A percentile compares a stretch with the other conserved stretches of the same genome.
phyloP scores from a whole-genome alignment of 192 early-diverging fungal genomes.

The Podila horticola region DNA sequence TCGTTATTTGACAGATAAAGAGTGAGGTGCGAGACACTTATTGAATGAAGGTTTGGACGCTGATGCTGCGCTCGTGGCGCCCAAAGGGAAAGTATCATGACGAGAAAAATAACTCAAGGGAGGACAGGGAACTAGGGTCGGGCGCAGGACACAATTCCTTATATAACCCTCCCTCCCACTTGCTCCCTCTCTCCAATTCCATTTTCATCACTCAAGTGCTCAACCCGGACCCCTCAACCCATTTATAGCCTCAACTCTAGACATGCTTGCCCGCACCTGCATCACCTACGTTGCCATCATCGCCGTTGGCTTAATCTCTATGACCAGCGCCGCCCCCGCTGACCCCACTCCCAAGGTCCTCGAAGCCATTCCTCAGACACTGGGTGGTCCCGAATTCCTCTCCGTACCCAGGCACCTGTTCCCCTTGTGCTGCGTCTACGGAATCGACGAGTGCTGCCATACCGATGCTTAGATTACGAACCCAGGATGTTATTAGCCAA shows the following conservation, averaged over 20 bases:
- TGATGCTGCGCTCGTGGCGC: neutral
- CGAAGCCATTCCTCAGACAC: slow-evolving; percentile 2
- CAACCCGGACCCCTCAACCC: slow-evolving; percentile 8
- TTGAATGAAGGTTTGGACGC: slow-evolving; percentile 5
- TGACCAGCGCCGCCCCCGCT: slow-evolving; percentile 18
- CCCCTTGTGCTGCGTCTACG: slow-evolving; percentile 24
- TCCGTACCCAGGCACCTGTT: slow-evolving; percentile 12
- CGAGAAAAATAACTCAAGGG: neutral
- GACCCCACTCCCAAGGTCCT: neutral
- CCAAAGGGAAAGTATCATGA: slow-evolving; percentile 1
- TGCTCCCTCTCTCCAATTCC: slow-evolving; percentile 2
- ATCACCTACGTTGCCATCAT: slow-evolving; percentile 23
- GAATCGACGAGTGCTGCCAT: slow-evolving; percentile 11
- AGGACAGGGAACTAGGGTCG: slow-evolving; percentile 3
- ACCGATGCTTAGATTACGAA: neutral
- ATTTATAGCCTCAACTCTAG: slow-evolving; percentile 6
- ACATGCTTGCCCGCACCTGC: slow-evolving; percentile 19
- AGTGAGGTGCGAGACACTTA: neutral
- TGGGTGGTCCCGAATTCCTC: slow-evolving; percentile 21
- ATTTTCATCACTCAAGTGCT: slow-evolving; percentile 12
- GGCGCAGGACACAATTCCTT: slow-evolving; percentile 3
- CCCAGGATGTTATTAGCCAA: too few relatives aligned
- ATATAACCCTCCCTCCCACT: slow-evolving; percentile 7
- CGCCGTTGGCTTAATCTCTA: slow-evolving; percentile 7
- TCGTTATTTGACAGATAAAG: slow-evolving; percentile 4